Evolutionary conservation across 2,329 filamentous ascomycete species (phyloP).

Genomic region (Pezizomycotina sp.): DNA sequence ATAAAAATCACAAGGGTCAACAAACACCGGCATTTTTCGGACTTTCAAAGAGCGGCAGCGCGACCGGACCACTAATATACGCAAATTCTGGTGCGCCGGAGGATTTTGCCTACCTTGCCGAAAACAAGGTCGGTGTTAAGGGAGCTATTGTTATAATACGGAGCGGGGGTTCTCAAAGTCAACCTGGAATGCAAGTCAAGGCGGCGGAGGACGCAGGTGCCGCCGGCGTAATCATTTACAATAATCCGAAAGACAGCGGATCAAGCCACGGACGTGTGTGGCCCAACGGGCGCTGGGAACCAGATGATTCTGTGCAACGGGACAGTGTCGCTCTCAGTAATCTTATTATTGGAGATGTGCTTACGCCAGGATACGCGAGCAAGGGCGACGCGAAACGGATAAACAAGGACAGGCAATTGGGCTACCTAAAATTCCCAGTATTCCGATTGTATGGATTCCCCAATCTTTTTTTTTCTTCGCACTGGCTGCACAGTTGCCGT

Average conservation of each 20-base stretch:
- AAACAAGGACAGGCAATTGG: constrained; percentile 51
- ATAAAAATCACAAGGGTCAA: constrained; percentile 27
- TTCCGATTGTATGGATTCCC: constrained; percentile 46
- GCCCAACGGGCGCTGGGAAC: constrained; percentile 65
- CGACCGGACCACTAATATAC: constrained; percentile 73
- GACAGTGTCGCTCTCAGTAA: constrained; percentile 65
- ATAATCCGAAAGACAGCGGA: constrained; percentile 71
- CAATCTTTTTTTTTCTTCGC: background rate
- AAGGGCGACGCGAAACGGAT: constrained; percentile 49
- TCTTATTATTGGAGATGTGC: constrained; percentile 75
- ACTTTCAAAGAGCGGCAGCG: constrained; percentile 71
- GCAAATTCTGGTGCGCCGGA: constrained; percentile 77
- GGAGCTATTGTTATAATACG: constrained; percentile 74
- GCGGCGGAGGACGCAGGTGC: constrained; percentile 77
- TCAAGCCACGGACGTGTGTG: constrained; percentile 56
- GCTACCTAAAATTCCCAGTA: constrained; percentile 67
- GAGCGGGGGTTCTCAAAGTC: constrained; percentile 56
- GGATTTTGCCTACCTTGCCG: constrained; percentile 59
- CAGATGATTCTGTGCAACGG: constrained; percentile 65
- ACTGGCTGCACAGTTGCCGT: constrained; percentile 1
- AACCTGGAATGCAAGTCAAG: constrained; percentile 69
- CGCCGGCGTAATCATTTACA: constrained; percentile 78
- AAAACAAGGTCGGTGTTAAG: constrained; percentile 54
- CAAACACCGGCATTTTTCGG: constrained; percentile 69
- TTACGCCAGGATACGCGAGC: constrained; percentile 75